phyloP scores from a whole-genome alignment of 768 basidiomycete genomes.

The Hygrophorus russula region DNA sequence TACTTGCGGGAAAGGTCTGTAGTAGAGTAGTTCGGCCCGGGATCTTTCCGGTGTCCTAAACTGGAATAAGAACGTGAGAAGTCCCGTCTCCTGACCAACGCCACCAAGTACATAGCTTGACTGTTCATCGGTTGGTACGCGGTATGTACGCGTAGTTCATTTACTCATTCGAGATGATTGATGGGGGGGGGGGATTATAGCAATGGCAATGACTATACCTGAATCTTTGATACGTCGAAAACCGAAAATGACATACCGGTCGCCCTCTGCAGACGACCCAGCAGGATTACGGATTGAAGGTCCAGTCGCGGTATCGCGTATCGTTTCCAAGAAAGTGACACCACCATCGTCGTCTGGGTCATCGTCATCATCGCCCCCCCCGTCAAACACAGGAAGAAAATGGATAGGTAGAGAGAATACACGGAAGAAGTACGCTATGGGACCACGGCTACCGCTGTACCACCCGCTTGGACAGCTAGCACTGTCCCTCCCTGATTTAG shows the following conservation, averaged over 20 bases:
- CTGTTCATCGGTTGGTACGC: no score
- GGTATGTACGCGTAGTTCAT: no score
- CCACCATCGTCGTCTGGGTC: neutral
- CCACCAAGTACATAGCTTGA: no score
- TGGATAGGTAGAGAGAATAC: neutral
- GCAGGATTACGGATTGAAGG: constrained; percentile 9
- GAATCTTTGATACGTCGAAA: constrained; percentile 32
- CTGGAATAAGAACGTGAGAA: neutral
- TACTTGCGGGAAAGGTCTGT: constrained; percentile 26
- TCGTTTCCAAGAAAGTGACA: neutral
- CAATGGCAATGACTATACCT: no score
- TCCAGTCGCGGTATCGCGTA: constrained; percentile 12
- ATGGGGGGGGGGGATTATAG: no score
- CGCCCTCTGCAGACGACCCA: constrained; percentile 25
- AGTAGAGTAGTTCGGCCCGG: neutral
- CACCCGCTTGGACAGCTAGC: constrained; percentile 57
- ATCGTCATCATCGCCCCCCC: neutral
- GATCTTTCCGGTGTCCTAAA: no score
- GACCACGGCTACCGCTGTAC: constrained; percentile 47
- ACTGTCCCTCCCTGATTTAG: constrained; percentile 53
- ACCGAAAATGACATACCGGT: constrained; percentile 46
- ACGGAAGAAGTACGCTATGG: constrained; percentile 14
- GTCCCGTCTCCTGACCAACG: no score
- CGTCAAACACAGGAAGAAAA: neutral
- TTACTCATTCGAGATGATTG: no score